A percentile compares a stretch with the other conserved stretches of the same genome.
Conservation (phyloP, 2,329 filamentous ascomycete species). For the Emergomyces orientalis region DNA sequence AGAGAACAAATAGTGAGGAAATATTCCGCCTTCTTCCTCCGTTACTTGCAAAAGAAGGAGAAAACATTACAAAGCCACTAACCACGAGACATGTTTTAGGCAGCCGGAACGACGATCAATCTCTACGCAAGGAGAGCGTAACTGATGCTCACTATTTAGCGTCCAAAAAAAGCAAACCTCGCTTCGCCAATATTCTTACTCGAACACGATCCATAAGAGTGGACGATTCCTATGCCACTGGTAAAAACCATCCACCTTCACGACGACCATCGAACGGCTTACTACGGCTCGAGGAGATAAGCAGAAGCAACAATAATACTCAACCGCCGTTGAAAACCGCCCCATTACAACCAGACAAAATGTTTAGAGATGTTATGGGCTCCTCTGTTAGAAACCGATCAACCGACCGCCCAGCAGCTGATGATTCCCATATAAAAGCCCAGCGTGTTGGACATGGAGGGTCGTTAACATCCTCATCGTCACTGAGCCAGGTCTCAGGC, state of each 20-base stretch:
- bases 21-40: background rate
- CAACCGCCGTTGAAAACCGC: constrained; percentile 51
- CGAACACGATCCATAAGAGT: constrained; percentile 38
- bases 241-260: constrained; percentile 19
- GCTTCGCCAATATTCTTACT: constrained; percentile 37
- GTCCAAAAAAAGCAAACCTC: constrained; percentile 36
- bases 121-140: constrained; percentile 9
- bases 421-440: constrained; percentile 24
- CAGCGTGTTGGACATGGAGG: constrained; percentile 26
- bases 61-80: background rate
- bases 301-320: constrained; percentile 22
- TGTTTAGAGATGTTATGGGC: constrained; percentile 58
- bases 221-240: constrained; percentile 32
- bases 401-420: constrained; percentile 48
- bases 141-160: constrained; percentile 23
- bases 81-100: constrained; percentile 4
- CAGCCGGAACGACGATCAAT: constrained; percentile 13
- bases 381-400: constrained; percentile 61
- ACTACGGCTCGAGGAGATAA: constrained; percentile 31
- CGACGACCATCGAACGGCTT: constrained; percentile 34
- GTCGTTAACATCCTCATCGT: constrained; percentile 37
- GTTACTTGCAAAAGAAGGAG: background rate
- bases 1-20: constrained; percentile 23
- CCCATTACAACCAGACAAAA: constrained; percentile 56
- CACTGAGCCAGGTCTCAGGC: constrained; percentile 38